Conservation (phyloP, 2,329 filamentous ascomycete species). For the Penicillium concentricum region DNA sequence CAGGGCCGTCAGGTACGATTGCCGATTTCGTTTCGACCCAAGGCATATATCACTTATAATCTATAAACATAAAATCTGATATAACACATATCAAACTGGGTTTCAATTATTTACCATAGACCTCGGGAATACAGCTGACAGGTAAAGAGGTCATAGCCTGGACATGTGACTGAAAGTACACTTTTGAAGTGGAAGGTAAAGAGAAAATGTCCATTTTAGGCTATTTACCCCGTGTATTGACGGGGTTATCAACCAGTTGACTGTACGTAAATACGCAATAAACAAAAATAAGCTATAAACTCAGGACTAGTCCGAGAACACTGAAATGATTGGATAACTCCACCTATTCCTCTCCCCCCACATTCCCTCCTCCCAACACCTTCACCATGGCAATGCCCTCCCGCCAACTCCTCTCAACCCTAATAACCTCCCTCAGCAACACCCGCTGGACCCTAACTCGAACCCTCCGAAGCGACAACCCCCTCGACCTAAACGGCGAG, state of each 20-base stretch:
- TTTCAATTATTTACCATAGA: not conserved
- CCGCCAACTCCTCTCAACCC: slow-evolving; percentile 19
- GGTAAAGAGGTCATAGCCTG: not conserved
- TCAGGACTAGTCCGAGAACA: too few relatives aligned
- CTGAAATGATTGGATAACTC: not conserved
- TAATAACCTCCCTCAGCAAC: slow-evolving; percentile 32
- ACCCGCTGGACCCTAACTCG: slow-evolving; percentile 39
- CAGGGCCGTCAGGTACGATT: too few relatives aligned
- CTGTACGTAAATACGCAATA: not conserved
- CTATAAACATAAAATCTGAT: too few relatives aligned
- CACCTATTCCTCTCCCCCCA: not conserved
- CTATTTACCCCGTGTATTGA: not conserved
- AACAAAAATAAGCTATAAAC: too few relatives aligned
- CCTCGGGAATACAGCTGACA: not conserved
- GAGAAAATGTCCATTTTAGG: not conserved
- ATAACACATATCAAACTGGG: too few relatives aligned
- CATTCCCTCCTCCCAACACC: not conserved
- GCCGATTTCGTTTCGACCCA: too few relatives aligned
- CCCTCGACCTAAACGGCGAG: slow-evolving; percentile 42
- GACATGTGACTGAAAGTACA: too few relatives aligned
- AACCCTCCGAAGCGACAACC: slow-evolving; percentile 42
- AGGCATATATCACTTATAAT: too few relatives aligned
- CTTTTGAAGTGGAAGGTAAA: not conserved
- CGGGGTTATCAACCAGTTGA: not conserved
- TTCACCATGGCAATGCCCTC: slow-evolving; percentile 12